Base-by-base conservation (phyloP, 2,329 filamentous ascomycete species). In the Helicocarpus griseus region DNA sequence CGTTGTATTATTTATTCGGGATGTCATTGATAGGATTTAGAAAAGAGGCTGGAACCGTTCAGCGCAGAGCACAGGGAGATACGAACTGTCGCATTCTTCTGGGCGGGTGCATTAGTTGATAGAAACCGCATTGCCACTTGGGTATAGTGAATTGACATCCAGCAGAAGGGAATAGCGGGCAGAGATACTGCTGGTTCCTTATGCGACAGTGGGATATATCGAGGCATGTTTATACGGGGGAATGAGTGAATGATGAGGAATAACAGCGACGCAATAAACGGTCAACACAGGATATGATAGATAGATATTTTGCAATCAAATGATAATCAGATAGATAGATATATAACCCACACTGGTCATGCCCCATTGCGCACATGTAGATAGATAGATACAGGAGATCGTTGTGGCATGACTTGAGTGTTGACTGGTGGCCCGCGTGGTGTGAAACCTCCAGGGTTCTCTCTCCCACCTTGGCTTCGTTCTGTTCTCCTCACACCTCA, bases 381-480 rank as follows among this genome's bases (percentile, higher is more conserved):
- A 11, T n/a, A 11, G n/a, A n/a, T n/a, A n/a, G n/a, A n/a, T n/a
- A n/a, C n/a, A n/a, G n/a, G n/a, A 28, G 41, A n/a, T 44, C 24
- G 22, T 28, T 1, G 14, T 14, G 41, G n/a, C 11, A n/a, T 24
- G 24, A n/a, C 4, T 44, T 17, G 41, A 44, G 14, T 35, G 13
- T 35, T 35, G 31, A 11, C 31, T 33, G 29, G 8, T 33, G 29
- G 19, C 43, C 26, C 24, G 28, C 49, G 54, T 46, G 28, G 48
- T 50, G 48, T 44, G 48, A 50, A 50, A 50, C 48, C 28, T 31
- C 48, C 39, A 28, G 22, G 17, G 38, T 44, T 31, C 48, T 36
- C 17, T 47, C 29, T 35, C 44, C 43, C 43, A 46, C 43, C 43
- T 19, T 19, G 36, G 14, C 36, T 31, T 31, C 13, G 7, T 7